These are phyloP conservation scores for Hordeum marinum DNA, from an alignment of 176 grass and related monocot genomes.

Conservation along the genomic window DNA sequence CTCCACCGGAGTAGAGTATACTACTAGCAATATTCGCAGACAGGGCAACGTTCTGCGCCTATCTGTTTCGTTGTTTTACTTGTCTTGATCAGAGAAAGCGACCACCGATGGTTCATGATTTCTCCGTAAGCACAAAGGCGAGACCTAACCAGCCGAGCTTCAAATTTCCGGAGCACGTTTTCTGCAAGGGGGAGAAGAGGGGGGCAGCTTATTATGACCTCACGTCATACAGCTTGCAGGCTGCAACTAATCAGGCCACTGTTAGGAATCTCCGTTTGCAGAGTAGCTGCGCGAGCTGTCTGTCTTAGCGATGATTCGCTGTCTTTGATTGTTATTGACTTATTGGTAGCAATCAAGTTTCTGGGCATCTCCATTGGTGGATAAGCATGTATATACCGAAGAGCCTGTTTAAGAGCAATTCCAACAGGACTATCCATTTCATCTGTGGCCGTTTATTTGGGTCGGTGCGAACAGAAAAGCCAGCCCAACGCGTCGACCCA, in stretches of 20 bases:
- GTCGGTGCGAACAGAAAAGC: no score
- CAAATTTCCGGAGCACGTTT: slow-evolving; percentile 22
- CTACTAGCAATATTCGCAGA: neutral
- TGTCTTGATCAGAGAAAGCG: slow-evolving; percentile 14
- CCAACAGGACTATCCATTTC: no score
- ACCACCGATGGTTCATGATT: neutral
- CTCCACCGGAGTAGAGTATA: neutral
- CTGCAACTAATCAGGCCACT: slow-evolving; percentile 19
- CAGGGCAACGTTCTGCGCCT: slow-evolving; percentile 19
- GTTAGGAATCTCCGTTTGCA: slow-evolving; percentile 24
- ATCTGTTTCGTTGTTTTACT: slow-evolving; percentile 21
- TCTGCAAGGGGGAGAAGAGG: neutral
- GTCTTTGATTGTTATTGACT: slow-evolving; percentile 25
- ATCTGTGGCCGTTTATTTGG: no score
- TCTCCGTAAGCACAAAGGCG: neutral
- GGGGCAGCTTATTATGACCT: slow-evolving; percentile 13
- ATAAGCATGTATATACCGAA: neutral
- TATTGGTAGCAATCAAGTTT: neutral
- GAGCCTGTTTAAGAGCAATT: no score
- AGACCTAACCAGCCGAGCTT: neutral
- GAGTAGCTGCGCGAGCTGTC: neutral
- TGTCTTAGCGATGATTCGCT: slow-evolving; percentile 21
- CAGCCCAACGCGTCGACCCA: no score
- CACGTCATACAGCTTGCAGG: slow-evolving; percentile 26
- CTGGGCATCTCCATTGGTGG: slow-evolving; percentile 25